Percentiles rank a stretch among this genome's conserved stretches.
phyloP scores from a whole-genome alignment of 129 eudicot species.

The Chrysanthemum seticuspe region DNA sequence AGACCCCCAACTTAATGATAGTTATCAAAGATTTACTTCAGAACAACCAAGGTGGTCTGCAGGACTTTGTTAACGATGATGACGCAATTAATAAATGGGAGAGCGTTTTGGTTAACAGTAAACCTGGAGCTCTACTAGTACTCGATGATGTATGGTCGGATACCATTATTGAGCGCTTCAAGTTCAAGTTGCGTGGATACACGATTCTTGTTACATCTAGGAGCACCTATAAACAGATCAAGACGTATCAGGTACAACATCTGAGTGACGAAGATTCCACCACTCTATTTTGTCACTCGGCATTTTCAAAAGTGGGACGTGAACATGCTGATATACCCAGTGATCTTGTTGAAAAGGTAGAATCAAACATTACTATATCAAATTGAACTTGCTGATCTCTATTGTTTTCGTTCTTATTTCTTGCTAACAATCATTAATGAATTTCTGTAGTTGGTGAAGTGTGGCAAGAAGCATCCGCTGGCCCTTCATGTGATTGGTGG shows the following conservation, averaged over 20 bases:
- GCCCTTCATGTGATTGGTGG: conserved; percentile 18
- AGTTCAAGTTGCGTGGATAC: conserved; percentile 21
- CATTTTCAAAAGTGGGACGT: conserved; percentile 13
- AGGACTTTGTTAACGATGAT: conserved; percentile 4
- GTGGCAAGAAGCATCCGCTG: conserved; percentile 29
- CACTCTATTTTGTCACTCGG: conserved; percentile 23
- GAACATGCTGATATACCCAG: conserved; percentile 6
- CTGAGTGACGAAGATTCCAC: conserved; percentile 28
- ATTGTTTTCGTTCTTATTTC: not conserved
- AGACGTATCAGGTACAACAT: conserved; percentile 22
- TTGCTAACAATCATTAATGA: not conserved
- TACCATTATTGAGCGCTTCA: conserved; percentile 18
- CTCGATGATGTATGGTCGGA: conserved; percentile 41
- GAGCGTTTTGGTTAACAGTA: conserved; percentile 11
- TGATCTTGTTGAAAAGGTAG: conserved; percentile 12
- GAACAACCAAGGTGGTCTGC: not conserved
- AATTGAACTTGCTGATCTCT: not conserved
- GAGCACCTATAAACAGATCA: not conserved
- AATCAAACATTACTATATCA: not conserved
- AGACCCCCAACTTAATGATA: conserved; percentile 7
- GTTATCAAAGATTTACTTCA: not conserved
- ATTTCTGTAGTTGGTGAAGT: conserved; percentile 26
- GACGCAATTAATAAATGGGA: conserved; percentile 24
- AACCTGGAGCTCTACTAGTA: not conserved
- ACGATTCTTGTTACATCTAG: conserved; percentile 39